Evolutionary conservation across 2,329 filamentous ascomycete species (phyloP), one percentile per base, ranked within the genome.

Genomic region (Paracoccidioides lutzii): DNA sequence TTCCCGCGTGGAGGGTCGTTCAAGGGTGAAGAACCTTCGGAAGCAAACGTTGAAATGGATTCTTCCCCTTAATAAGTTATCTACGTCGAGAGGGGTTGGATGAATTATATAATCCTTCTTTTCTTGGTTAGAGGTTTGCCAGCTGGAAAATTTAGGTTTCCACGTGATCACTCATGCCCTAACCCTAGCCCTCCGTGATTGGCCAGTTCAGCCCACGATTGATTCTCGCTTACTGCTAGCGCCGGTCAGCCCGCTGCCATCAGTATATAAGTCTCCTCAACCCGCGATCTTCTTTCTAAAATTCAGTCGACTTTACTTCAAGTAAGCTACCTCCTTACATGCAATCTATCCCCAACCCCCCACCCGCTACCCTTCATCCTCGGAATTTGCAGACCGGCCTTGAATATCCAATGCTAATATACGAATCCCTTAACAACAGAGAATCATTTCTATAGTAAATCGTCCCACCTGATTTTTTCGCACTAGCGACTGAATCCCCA

Each of bases 361-460:
- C 22, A 22, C 1, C 22, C 22, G 1, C 22, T 22, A 22, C 2
- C 22, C 22, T 22, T 22, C 22, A 22, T 22, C 22, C 22, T 22
- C 22, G 2, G 22, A 22, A 22, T 22, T 22, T 22, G 22, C 22
- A 22, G 22, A 1, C 22, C 22, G 22, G 22, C 22, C 22, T 22
- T 2, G 22, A 22, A 22, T 2, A 22, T 22, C 22, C 22, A 22
- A 28, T 54, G 56, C 57, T 61, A 55, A 61, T 53, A 2, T 2
- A 32, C 30, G 55, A 57, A n/a, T 52, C 44, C 37, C 55, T 32
- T 44, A 5, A 6, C 58, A 55, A 67, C 67, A 74, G 71, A 89
- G 87, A 90, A 91, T 91, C 88, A 88, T 88, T 94, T 95, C 87
- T 95, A 90, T 90, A 95, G 89, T 90, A 84, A 80, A 88, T 83